Evolutionary conservation across 225 moss, liverwort and hornwort genomes (phyloP), one percentile per base, ranked within the genome.

Genomic region (Bryum argenteum): DNA sequence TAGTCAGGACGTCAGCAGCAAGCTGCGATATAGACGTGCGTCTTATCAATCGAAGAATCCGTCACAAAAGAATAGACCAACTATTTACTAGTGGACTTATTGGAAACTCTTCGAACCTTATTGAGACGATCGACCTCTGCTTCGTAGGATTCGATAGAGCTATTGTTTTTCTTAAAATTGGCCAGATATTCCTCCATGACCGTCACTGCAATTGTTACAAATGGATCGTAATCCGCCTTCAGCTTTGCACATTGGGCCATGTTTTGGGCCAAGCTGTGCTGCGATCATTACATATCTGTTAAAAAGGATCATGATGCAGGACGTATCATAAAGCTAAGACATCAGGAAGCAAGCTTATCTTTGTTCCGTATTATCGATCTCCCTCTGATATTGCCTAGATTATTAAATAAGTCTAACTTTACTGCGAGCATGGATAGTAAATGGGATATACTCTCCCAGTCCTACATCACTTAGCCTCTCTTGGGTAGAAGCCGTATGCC

Each of bases 251-350:
- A 87, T 55, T 87, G 61, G 13, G 37, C 72, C 61, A 90, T 76
- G 67, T 95, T 95, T 63, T 90, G 85, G 71, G 67, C 56, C 61
- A 94, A 77, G 22, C 81, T 86, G 2, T 82, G 83, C 94, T 95
- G 87, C 47, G 1, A 16, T 54, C 9, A 76, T 44, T 20, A 70
- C 10, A 73, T 0, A 26, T 72, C 19, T 69, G 53, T 63, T 21
- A 57, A 39, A 11, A 63, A 48, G 0, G 3, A 41, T n/a, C 23
- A 18, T 53, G 0, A 71, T 0, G 0, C 1, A 61, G 0, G 2
- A 66, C 1, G 5, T 1, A 0, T 20, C 2, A 37, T 11, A 14
- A 19, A 11, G 13, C 0, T 28, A 54, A 38, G 2, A 54, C 0
- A 38, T 24, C 4, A 50, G 0, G 11, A 1, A 60, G 0, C 3